Conservation (phyloP, 352 stramenopile species). For the Elongisporangium prolatum region DNA sequence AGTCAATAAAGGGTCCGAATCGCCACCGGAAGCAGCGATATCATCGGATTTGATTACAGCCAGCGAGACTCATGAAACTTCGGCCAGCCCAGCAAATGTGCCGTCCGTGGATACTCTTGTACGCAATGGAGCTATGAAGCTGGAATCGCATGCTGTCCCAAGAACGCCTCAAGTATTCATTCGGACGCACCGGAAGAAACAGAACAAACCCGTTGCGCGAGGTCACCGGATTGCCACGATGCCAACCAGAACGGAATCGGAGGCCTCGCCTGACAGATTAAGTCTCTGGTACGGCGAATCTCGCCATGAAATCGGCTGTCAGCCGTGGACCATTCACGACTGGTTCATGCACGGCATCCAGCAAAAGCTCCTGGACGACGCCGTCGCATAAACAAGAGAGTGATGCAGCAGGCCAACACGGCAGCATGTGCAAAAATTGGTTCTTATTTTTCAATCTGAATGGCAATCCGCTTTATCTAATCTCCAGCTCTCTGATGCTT, state of each 20-base stretch:
- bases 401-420: neutral
- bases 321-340: conserved; percentile 41
- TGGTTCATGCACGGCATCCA: conserved; percentile 39
- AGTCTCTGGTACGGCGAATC: conserved; percentile 26
- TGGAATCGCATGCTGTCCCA: neutral
- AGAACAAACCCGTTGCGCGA: neutral
- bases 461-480: neutral
- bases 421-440: neutral
- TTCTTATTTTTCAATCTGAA: neutral
- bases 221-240: neutral
- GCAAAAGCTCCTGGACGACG: conserved; percentile 18
- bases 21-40: neutral
- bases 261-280: neutral
- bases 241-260: neutral
- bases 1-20: neutral
- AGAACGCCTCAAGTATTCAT: neutral
- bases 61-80: neutral
- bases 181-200: neutral
- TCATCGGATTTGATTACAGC: neutral
- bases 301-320: conserved; percentile 24
- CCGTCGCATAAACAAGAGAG: neutral
- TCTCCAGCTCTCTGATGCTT: neutral
- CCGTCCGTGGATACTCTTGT: neutral
- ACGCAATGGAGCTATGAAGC: neutral
- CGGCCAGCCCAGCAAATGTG: neutral